phyloP scores from a whole-genome alignment of 2,329 filamentous ascomycete species.

The Pseudocercospora cruenta region DNA sequence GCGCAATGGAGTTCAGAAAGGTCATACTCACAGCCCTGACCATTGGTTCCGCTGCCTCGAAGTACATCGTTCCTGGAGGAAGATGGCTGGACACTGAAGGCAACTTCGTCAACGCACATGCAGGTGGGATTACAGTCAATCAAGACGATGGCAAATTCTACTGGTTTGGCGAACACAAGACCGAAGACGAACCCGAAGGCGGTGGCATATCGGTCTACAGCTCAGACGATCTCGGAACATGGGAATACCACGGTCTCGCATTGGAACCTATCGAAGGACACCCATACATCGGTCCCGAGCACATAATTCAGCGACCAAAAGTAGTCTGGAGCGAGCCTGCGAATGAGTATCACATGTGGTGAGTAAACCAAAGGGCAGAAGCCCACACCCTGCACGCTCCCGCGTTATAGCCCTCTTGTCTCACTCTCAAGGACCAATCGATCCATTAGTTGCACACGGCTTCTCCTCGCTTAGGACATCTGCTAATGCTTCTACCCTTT shows the following conservation, averaged over 20 bases:
- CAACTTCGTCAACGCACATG: slow-evolving; percentile 65
- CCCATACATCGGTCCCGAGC: slow-evolving; percentile 57
- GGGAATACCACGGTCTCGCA: slow-evolving; percentile 61
- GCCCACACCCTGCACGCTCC: too few relatives aligned
- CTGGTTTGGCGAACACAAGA: slow-evolving; percentile 66
- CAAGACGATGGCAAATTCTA: slow-evolving; percentile 59
- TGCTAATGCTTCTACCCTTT: too few relatives aligned
- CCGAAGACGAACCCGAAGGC: slow-evolving; percentile 61
- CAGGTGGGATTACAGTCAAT: slow-evolving; percentile 60
- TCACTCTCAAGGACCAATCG: too few relatives aligned
- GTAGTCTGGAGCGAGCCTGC: slow-evolving; percentile 61
- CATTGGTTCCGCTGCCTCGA: slow-evolving; percentile 35
- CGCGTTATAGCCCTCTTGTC: too few relatives aligned
- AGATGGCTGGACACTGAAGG: slow-evolving; percentile 65
- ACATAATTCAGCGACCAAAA: slow-evolving; percentile 66
- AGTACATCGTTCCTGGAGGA: slow-evolving; percentile 65
- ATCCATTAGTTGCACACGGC: too few relatives aligned
- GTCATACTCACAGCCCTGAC: not conserved
- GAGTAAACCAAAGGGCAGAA: too few relatives aligned
- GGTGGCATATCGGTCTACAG: slow-evolving; percentile 65
- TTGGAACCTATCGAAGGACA: slow-evolving; percentile 61
- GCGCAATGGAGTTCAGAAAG: not conserved
- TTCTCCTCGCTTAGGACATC: too few relatives aligned
- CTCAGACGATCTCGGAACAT: slow-evolving; percentile 63
- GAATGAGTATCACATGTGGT: slow-evolving; percentile 62